Percentiles rank a stretch among this genome's conserved stretches.
phyloP scores from a whole-genome alignment of 441 rosid genomes.

The Populus tomentosa region DNA sequence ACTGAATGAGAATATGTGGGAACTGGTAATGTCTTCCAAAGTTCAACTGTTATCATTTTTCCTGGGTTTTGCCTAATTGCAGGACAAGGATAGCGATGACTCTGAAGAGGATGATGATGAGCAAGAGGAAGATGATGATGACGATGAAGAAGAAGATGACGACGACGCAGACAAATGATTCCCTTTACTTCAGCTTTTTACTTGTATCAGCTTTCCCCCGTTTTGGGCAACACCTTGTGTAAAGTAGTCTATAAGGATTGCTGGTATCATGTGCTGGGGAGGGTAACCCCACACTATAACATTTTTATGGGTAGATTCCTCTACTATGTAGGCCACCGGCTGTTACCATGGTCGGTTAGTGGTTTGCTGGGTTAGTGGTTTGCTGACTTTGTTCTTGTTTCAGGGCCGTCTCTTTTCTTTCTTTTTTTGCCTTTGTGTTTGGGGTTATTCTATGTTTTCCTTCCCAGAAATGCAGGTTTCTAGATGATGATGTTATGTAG shows the following conservation, averaged over 20 bases:
- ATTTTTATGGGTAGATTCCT: conserved; percentile 16
- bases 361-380: conserved; percentile 14
- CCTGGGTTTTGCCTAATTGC: conserved; percentile 13
- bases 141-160: conserved; percentile 19
- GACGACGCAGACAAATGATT: conserved; percentile 39
- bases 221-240: conserved; percentile 39
- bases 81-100: conserved; percentile 70
- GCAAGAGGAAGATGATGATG: conserved; percentile 56
- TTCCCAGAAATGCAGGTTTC: conserved; percentile 2
- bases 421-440: neutral
- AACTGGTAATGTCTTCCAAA: neutral
- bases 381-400: neutral
- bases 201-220: conserved; percentile 17
- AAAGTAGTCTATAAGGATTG: conserved; percentile 37
- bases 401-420: conserved; percentile 3
- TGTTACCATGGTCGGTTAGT: conserved; percentile 14
- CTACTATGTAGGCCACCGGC: conserved; percentile 23
- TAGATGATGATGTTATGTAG: neutral
- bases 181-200: neutral
- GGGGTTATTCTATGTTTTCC: conserved; percentile 15
- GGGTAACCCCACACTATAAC: conserved; percentile 12
- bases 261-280: conserved; percentile 20
- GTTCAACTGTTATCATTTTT: neutral
- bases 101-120: conserved; percentile 65
- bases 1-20: neutral